Percentiles rank a stretch among this genome's conserved stretches.
Evolutionary conservation across 768 basidiomycete genomes (phyloP).

Genomic region (Ramaria sp.): DNA sequence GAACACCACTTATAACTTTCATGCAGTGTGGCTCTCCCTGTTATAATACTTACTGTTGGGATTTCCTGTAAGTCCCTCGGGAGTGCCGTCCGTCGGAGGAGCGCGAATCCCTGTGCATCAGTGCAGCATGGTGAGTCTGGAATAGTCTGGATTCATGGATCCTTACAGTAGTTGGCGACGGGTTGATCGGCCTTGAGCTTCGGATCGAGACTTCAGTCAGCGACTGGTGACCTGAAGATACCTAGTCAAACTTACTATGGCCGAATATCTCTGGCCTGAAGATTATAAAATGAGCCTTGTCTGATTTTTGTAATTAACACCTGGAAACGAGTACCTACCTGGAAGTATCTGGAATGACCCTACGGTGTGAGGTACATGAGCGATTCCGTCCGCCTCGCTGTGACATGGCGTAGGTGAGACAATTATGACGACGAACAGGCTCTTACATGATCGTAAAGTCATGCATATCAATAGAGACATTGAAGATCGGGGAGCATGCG

Average conservation of each 20-base stretch:
- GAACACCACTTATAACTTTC: neutral
- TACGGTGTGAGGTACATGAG: neutral
- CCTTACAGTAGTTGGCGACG: constrained; percentile 29
- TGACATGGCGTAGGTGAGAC: neutral
- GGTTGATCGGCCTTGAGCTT: constrained; percentile 27
- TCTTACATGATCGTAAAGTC: constrained; percentile 29
- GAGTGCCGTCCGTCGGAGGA: neutral
- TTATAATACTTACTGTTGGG: neutral
- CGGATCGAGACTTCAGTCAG: neutral
- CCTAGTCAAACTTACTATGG: neutral
- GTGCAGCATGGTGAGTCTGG: neutral
- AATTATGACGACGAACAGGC: constrained; percentile 10
- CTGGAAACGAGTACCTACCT: neutral
- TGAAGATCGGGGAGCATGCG: constrained; percentile 12
- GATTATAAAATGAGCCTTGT: neutral
- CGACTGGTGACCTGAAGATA: neutral
- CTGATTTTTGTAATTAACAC: neutral
- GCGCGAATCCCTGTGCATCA: constrained; percentile 10
- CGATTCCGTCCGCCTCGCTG: constrained; percentile 3
- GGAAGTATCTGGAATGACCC: neutral
- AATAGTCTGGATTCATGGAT: neutral
- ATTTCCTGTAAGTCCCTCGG: neutral
- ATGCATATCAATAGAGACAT: constrained; percentile 37
- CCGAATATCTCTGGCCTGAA: constrained; percentile 41
- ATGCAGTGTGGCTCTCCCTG: neutral